Conservation (phyloP, 768 basidiomycete genomes). For the Tephrocybe sp. region DNA sequence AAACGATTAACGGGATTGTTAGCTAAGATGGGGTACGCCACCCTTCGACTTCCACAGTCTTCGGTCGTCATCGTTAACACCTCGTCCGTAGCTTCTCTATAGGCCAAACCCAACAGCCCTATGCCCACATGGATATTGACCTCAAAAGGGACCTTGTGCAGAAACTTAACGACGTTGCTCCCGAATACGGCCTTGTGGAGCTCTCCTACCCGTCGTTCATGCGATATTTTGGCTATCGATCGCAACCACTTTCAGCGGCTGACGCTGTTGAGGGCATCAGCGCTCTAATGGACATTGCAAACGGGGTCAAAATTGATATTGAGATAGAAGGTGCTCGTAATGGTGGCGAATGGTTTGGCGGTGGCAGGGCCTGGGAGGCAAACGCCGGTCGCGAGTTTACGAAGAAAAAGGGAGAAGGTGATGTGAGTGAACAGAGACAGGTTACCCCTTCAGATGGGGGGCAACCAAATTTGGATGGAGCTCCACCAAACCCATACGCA, state of each 20-base stretch:
- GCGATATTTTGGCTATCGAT: slow-evolving; percentile 87
- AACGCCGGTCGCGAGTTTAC: slow-evolving; percentile 33
- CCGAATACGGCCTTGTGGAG: slow-evolving; percentile 93
- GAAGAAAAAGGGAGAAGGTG: slow-evolving; percentile 21
- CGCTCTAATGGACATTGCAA: slow-evolving; percentile 88
- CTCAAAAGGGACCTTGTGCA: slow-evolving; percentile 78
- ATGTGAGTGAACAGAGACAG: slow-evolving; percentile 10
- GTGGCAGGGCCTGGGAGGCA: slow-evolving; percentile 75
- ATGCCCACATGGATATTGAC: slow-evolving; percentile 95
- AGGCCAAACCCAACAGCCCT: slow-evolving; percentile 90
- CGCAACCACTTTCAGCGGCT: slow-evolving; percentile 85
- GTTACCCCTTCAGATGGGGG: slow-evolving; percentile 22
- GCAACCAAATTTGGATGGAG: slow-evolving; percentile 12
- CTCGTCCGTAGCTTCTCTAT: slow-evolving; percentile 77
- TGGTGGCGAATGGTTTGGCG: slow-evolving; percentile 97
- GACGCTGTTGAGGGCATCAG: slow-evolving; percentile 91
- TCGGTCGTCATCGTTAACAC: background rate
- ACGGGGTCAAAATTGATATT: slow-evolving; percentile 86
- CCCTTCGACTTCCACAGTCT: slow-evolving; percentile 13
- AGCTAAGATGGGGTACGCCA: slow-evolving; percentile 98
- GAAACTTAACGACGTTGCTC: slow-evolving; percentile 87
- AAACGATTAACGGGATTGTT: slow-evolving; percentile 88
- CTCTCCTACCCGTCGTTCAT: slow-evolving; percentile 93
- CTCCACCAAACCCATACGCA: slow-evolving; percentile 32
- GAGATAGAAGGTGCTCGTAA: slow-evolving; percentile 86